Evolutionary conservation across 2,329 filamentous ascomycete genomes (phyloP).

Genomic region (Aurifilum marmelostoma): DNA sequence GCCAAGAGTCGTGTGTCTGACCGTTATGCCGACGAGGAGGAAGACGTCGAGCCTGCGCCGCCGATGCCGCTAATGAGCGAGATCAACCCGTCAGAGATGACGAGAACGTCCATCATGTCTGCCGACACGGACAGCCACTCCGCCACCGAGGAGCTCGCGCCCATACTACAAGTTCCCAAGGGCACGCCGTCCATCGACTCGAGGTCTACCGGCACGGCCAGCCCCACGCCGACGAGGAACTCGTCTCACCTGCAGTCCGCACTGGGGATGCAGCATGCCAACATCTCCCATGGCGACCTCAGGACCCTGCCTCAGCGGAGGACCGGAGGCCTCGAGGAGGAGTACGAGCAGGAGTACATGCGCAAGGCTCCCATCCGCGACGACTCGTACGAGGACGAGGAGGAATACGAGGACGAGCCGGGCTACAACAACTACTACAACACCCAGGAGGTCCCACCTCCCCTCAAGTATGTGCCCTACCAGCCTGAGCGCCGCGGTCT

Average conservation of each 20-base stretch:
- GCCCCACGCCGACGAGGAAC: constrained; percentile 64
- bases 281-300: constrained; percentile 63
- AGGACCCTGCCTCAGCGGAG: constrained; percentile 56
- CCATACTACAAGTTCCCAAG: constrained; percentile 66
- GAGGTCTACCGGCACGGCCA: constrained; percentile 39
- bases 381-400: constrained; percentile 44
- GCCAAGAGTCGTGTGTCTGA: constrained; percentile 52
- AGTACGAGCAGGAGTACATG: constrained; percentile 53
- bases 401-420: constrained; percentile 50
- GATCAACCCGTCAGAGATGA: constrained; percentile 83
- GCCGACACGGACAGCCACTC: constrained; percentile 75
- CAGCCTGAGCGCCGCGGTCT: constrained; percentile 71
- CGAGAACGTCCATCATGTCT: constrained; percentile 83
- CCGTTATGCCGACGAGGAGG: constrained; percentile 53
- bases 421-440: constrained; percentile 55
- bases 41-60: constrained; percentile 63
- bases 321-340: constrained; percentile 45
- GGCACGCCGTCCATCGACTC: constrained; percentile 64
- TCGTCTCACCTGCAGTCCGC: constrained; percentile 55
- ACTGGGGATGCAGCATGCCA: constrained; percentile 70
- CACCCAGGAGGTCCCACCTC: constrained; percentile 66
- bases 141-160: constrained; percentile 64
- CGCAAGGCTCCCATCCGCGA: constrained; percentile 43
- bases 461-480: constrained; percentile 69
- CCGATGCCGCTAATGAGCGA: constrained; percentile 90